Evolutionary conservation across 2,329 filamentous ascomycete genomes (phyloP).

Genomic region (Fusarium incarnatum): DNA sequence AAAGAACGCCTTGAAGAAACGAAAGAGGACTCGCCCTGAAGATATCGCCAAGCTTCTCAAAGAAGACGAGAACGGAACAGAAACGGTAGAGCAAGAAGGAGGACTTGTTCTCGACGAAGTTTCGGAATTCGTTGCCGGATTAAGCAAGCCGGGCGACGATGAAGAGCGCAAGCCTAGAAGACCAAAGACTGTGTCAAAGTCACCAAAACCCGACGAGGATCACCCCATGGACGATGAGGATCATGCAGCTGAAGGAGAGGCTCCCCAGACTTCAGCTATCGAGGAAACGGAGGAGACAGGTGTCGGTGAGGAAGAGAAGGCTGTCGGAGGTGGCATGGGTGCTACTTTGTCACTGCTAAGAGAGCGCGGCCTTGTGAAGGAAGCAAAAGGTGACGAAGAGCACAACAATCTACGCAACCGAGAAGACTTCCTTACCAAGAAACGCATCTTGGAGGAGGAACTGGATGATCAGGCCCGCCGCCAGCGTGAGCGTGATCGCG

Average conservation of each 20-base stretch:
- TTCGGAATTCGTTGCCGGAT: slow-evolving; percentile 89
- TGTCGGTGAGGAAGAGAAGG: slow-evolving; percentile 86
- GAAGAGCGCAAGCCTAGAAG: slow-evolving; percentile 66
- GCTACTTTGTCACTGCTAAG: slow-evolving; percentile 84
- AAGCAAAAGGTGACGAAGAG: slow-evolving; percentile 69
- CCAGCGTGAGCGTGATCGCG: slow-evolving; percentile 90
- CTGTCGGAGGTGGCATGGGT: slow-evolving; percentile 80
- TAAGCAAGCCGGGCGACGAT: slow-evolving; percentile 74
- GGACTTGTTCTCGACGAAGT: slow-evolving; percentile 96
- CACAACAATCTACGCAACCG: slow-evolving; percentile 77
- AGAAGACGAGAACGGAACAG: slow-evolving; percentile 67
- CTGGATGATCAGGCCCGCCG: slow-evolving; percentile 82
- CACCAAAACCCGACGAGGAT: slow-evolving; percentile 53
- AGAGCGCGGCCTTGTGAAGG: slow-evolving; percentile 83
- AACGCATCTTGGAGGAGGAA: slow-evolving; percentile 77
- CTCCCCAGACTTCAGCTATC: slow-evolving; percentile 31
- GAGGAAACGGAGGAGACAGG: slow-evolving; percentile 68
- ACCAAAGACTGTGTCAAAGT: slow-evolving; percentile 51
- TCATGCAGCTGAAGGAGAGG: slow-evolving; percentile 56
- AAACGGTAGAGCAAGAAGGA: slow-evolving; percentile 55
- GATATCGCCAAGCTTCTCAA: slow-evolving; percentile 87
- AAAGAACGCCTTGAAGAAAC: slow-evolving; percentile 86
- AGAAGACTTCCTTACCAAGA: slow-evolving; percentile 81
- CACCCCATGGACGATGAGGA: slow-evolving; percentile 58
- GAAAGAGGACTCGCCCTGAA: slow-evolving; percentile 86